These are phyloP conservation scores for Periconia digitata DNA, from an alignment of 2,329 filamentous ascomycete genomes.

Conservation along the genomic window DNA sequence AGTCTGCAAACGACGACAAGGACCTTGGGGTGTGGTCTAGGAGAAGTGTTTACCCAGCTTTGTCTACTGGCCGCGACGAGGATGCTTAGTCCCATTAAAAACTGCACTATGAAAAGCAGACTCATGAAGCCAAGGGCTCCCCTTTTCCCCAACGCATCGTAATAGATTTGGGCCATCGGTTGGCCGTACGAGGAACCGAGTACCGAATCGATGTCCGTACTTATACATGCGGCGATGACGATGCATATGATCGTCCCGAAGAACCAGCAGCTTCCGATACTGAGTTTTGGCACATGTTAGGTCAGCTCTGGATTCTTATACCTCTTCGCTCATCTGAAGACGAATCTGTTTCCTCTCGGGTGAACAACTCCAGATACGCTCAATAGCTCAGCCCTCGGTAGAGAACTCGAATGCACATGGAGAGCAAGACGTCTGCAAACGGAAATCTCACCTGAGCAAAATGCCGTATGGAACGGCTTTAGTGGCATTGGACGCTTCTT, in stretches of 20 bases:
- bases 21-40: no score
- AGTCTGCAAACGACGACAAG: background rate
- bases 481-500: constrained; percentile 63
- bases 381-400: no score
- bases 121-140: constrained; percentile 62
- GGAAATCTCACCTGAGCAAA: constrained; percentile 48
- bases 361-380: no score
- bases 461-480: constrained; percentile 63
- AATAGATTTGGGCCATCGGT: constrained; percentile 64
- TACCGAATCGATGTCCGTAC: constrained; percentile 53
- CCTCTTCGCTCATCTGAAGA: background rate
- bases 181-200: constrained; percentile 57
- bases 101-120: constrained; percentile 62
- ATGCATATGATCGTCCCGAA: constrained; percentile 61
- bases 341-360: background rate
- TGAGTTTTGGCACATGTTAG: background rate
- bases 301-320: background rate
- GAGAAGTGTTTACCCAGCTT: constrained; percentile 49
- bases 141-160: constrained; percentile 60
- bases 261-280: constrained; percentile 50
- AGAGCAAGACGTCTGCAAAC: no score
- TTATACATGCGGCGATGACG: constrained; percentile 61
- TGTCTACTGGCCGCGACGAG: constrained; percentile 62
- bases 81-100: constrained; percentile 62
- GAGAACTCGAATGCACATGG: no score